Conservation (phyloP, 495 filamentous ascomycete genomes). For the Rostrohypoxylon terebratum region DNA sequence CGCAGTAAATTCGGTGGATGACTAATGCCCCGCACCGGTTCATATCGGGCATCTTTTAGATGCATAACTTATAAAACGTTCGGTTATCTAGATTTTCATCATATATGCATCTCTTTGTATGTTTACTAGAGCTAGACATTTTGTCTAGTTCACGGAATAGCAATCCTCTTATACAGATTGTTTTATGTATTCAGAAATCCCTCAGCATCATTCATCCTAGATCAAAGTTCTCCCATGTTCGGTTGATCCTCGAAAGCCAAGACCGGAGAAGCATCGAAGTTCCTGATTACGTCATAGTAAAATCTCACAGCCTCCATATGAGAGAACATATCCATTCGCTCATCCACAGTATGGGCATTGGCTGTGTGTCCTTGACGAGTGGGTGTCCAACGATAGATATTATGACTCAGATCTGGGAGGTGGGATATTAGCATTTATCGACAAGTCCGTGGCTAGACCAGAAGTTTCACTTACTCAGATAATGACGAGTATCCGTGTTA, state of each 20-base stretch:
- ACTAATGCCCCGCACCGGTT: neutral
- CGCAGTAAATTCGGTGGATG: slow-evolving; percentile 20
- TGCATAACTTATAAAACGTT: neutral
- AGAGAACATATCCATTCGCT: slow-evolving; percentile 64
- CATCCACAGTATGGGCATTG: slow-evolving; percentile 68
- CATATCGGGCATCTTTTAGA: neutral
- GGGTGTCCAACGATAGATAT: slow-evolving; percentile 69
- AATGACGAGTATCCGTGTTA: slow-evolving; percentile 70
- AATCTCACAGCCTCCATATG: slow-evolving; percentile 67
- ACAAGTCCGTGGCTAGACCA: slow-evolving; percentile 49
- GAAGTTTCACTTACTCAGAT: slow-evolving; percentile 65
- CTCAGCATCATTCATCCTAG: neutral
- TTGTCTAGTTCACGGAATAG: neutral
- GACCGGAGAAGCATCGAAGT: slow-evolving; percentile 50
- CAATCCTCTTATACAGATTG: neutral
- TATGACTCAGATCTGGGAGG: slow-evolving; percentile 63
- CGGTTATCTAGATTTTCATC: neutral
- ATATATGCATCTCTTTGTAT: neutral
- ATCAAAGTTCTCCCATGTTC: slow-evolving; percentile 44
- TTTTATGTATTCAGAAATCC: neutral
- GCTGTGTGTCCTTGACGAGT: slow-evolving; percentile 59
- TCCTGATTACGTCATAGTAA: slow-evolving; percentile 59
- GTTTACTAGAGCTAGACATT: neutral
- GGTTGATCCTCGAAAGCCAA: slow-evolving; percentile 21
- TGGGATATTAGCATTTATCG: slow-evolving; percentile 64